Evolutionary conservation across 1,284 basidiomycete genomes (phyloP), one percentile per base, ranked within the genome.

Genomic region (Malassezia vespertilionis): DNA sequence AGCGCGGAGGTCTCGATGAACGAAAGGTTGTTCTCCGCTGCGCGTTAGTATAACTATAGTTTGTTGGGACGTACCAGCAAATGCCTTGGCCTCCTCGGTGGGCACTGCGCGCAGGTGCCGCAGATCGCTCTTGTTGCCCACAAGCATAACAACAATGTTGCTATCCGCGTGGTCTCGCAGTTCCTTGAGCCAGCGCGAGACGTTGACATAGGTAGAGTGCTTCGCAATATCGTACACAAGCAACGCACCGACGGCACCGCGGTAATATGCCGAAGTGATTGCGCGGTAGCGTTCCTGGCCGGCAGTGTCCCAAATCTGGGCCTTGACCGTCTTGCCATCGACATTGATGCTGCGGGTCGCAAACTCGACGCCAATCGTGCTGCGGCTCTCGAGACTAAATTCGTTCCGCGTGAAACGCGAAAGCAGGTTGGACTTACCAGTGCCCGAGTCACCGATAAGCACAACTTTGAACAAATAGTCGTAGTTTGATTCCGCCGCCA

Each of bases 241-340:
- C 30, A 75, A 58, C 14, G 74, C 74, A 39, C 86, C 61, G 46
- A 96, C 91, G 12, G 91, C 93, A 46, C 91, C 91, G 52, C 93
- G 88, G 76, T 97, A 97, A 77, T 97, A 97, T 28, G 65, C 65
- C 63, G 91, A 91, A 41, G 91, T 97, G 74, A 99, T 99, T 51
- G 93, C 91, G 54, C 91, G 83, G 77, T 97, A 97, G 64, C 91
- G 84, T 75, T 96, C 91, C 75, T 96, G 91, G 32, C 93, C 91
- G 69, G 93, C 91, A 5, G 59, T 96, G 75, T 99, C 93, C 91
- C 91, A 99, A 65, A 99, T 96, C 75, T 99, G 91, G 23, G 91
- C 91, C 76, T 97, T 97, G 65, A 99, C 80, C 5, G 84, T 93
- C 81, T 99, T 99, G 34, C 82, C 81, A 72, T 96, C 91, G 14